Evolutionary conservation across 164 flowering plant genomes (phyloP).

Genomic region (Protea cynaroides): DNA sequence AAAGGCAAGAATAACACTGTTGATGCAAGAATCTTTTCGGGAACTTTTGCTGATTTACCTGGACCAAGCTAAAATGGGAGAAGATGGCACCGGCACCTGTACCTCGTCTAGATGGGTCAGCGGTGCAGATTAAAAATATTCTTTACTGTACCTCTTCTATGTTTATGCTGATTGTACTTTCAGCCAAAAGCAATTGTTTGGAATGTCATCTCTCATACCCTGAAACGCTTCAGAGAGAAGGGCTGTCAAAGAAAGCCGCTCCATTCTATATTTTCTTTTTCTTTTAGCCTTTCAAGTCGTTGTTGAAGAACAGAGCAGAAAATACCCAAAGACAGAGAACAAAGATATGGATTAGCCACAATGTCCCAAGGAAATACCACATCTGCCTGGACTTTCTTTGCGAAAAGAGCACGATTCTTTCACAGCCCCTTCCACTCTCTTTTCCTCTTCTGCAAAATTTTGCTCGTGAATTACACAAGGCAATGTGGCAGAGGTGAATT

Average conservation of each 20-base stretch:
- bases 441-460: slow-evolving; percentile 10
- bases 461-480: slow-evolving; percentile 33
- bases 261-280: no score
- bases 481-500: slow-evolving; percentile 14
- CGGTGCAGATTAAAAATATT: slow-evolving; percentile 71
- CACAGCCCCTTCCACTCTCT: no score
- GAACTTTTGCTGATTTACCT: slow-evolving; percentile 73
- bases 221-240: slow-evolving; percentile 49
- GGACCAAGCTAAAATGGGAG: slow-evolving; percentile 77
- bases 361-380: slow-evolving; percentile 1
- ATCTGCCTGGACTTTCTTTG: slow-evolving; percentile 23
- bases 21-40: slow-evolving; percentile 36
- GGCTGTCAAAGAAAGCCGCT: slow-evolving; percentile 28
- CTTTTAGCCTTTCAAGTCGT: background rate
- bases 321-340: slow-evolving; percentile 2
- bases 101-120: slow-evolving; percentile 82
- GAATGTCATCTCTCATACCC: slow-evolving; percentile 41
- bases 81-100: slow-evolving; percentile 75
- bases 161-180: no score
- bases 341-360: background rate
- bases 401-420: slow-evolving; percentile 28
- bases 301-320: slow-evolving; percentile 1
- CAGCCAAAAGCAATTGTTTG: no score
- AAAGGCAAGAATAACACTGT: background rate
- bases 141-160: no score